phyloP scores from a whole-genome alignment of 179 eudicot species.

The Silene coronaria region DNA sequence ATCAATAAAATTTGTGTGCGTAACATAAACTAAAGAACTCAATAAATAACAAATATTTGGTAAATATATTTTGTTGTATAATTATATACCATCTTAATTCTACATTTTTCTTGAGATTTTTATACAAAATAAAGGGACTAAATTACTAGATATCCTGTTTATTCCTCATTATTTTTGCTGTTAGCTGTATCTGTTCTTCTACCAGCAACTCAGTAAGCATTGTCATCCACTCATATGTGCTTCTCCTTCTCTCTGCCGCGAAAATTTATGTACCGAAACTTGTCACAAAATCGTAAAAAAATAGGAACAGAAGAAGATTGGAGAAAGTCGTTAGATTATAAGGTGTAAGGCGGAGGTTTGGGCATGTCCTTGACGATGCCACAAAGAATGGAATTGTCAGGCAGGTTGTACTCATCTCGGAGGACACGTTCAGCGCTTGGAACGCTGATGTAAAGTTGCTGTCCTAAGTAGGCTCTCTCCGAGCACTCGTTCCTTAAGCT shows the following conservation, averaged over 20 bases:
- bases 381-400: slow-evolving; percentile 32
- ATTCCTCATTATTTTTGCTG: slow-evolving; percentile 12
- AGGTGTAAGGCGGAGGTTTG: slow-evolving; percentile 31
- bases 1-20: too few species aligned
- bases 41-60: too few species aligned
- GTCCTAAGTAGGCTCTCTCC: slow-evolving; percentile 56
- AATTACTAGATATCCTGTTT: background rate
- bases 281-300: background rate
- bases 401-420: slow-evolving; percentile 54
- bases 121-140: slow-evolving; percentile 11
- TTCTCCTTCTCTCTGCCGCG: background rate
- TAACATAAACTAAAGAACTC: too few species aligned
- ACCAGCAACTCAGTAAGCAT: slow-evolving; percentile 3
- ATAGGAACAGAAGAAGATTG: too few species aligned
- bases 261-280: slow-evolving; percentile 3
- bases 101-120: background rate
- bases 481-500: slow-evolving; percentile 39
- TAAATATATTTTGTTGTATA: background rate
- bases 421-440: slow-evolving; percentile 35
- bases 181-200: background rate
- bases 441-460: slow-evolving; percentile 63
- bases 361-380: slow-evolving; percentile 60
- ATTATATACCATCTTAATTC: slow-evolving; percentile 13
- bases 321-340: slow-evolving; percentile 1
- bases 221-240: background rate